Percentiles rank a stretch among this genome's conserved stretches.
These are phyloP conservation scores for rapeseed (Brassica napus) DNA, from an alignment of 345 rosid genomes.

Conservation along the genomic window DNA sequence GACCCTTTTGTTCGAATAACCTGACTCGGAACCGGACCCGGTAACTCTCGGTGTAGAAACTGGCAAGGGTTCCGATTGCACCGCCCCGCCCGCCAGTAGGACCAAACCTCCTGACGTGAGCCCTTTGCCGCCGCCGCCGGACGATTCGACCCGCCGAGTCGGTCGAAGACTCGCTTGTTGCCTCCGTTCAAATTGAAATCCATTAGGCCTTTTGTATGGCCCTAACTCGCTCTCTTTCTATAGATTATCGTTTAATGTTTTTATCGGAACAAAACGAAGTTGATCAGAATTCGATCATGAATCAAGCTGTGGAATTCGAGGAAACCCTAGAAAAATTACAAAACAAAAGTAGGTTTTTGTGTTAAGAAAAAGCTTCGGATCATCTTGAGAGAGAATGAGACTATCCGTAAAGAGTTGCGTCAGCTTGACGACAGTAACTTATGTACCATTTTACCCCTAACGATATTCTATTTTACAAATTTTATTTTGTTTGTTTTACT, in stretches of 20 bases:
- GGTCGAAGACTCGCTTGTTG: constrained; percentile 68
- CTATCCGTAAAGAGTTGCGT: constrained; percentile 17
- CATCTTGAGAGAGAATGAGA: neutral
- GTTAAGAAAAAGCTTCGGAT: constrained; percentile 17
- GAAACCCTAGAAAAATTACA: constrained; percentile 31
- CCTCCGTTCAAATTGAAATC: constrained; percentile 72
- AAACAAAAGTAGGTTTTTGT: neutral
- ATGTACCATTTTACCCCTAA: constrained; percentile 1
- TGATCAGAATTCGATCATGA: constrained; percentile 8
- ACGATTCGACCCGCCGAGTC: constrained; percentile 53
- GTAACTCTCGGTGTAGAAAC: constrained; percentile 72
- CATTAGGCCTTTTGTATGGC: constrained; percentile 52
- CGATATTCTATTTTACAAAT: neutral
- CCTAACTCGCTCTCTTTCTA: neutral
- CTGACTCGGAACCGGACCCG: constrained; percentile 60
- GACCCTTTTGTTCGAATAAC: constrained; percentile 60
- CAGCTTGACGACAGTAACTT: constrained; percentile 17
- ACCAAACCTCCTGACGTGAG: constrained; percentile 69
- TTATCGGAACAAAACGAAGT: neutral
- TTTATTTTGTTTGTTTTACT: neutral
- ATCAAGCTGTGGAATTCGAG: constrained; percentile 1
- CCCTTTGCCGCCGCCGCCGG: constrained; percentile 44
- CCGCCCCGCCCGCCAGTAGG: constrained; percentile 84
- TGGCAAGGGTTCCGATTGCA: constrained; percentile 73
- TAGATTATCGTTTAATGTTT: neutral